phyloP scores from a whole-genome alignment of 1,284 basidiomycete species.

The Ceratobasidium sp. region DNA sequence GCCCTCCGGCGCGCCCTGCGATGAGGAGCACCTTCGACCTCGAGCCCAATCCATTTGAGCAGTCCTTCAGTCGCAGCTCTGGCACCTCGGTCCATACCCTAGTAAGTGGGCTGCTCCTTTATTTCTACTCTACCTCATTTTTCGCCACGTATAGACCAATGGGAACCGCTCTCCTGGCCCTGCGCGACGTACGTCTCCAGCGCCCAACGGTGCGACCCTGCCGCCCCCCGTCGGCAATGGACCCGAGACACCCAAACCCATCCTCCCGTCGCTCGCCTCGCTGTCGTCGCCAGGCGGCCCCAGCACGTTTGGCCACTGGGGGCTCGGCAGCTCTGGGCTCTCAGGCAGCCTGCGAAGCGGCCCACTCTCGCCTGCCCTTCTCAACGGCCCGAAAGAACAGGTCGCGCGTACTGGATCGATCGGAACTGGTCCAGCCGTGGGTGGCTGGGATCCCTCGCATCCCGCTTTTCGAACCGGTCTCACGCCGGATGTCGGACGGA shows the following conservation, averaged over 20 bases:
- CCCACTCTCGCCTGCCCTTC: constrained; percentile 94
- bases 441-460: constrained; percentile 45
- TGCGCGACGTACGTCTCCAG: constrained; percentile 33
- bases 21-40: constrained; percentile 66
- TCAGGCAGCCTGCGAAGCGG: constrained; percentile 86
- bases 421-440: constrained; percentile 43
- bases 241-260: constrained; percentile 60
- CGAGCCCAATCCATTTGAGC: constrained; percentile 97
- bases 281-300: constrained; percentile 84
- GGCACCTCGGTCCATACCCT: constrained; percentile 48
- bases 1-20: constrained; percentile 39
- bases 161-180: constrained; percentile 39
- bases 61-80: constrained; percentile 74
- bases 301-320: constrained; percentile 74
- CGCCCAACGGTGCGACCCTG: constrained; percentile 33
- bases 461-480: constrained; percentile 63
- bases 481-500: constrained; percentile 69
- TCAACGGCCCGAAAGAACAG: constrained; percentile 79
- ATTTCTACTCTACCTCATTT: constrained; percentile 54
- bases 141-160: constrained; percentile 52
- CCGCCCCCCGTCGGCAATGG: constrained; percentile 42
- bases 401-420: constrained; percentile 52
- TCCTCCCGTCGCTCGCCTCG: constrained; percentile 87
- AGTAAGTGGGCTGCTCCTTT: constrained; percentile 40
- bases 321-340: constrained; percentile 62